These are phyloP conservation scores for Fallopia convolvulus DNA, from an alignment of 148 eudicot genomes.

Conservation along the genomic window DNA sequence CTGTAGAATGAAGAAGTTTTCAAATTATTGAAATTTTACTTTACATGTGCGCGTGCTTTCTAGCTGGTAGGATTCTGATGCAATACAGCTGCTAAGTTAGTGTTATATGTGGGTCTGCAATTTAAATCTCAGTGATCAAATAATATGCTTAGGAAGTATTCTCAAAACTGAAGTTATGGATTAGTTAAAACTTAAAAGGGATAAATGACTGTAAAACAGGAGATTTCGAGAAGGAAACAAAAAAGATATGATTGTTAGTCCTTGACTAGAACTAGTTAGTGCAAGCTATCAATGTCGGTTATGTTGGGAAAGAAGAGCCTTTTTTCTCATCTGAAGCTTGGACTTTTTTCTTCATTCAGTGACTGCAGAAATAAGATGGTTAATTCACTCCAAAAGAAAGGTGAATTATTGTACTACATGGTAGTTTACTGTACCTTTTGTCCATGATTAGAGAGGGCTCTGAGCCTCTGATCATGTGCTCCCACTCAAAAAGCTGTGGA, in stretches of 20 bases:
- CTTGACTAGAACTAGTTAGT: background rate
- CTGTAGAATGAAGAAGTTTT: background rate
- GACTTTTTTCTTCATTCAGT: background rate
- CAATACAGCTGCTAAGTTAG: background rate
- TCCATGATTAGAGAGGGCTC: background rate
- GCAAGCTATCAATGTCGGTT: background rate
- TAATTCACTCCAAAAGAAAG: background rate
- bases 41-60: background rate
- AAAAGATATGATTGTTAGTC: background rate
- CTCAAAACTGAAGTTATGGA: background rate
- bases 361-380: background rate
- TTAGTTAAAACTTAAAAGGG: slow-evolving; percentile 3
- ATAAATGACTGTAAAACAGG: background rate
- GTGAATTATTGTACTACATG: background rate
- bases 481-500: background rate
- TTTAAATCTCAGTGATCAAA: background rate
- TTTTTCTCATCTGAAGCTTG: background rate
- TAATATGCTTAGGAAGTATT: background rate
- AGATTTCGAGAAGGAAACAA: background rate
- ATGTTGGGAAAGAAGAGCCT: background rate
- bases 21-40: background rate
- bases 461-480: background rate
- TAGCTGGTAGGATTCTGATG: background rate
- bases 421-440: background rate
- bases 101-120: background rate